phyloP scores from a whole-genome alignment of 106 monocot genomes.

The Acorus calamus region DNA sequence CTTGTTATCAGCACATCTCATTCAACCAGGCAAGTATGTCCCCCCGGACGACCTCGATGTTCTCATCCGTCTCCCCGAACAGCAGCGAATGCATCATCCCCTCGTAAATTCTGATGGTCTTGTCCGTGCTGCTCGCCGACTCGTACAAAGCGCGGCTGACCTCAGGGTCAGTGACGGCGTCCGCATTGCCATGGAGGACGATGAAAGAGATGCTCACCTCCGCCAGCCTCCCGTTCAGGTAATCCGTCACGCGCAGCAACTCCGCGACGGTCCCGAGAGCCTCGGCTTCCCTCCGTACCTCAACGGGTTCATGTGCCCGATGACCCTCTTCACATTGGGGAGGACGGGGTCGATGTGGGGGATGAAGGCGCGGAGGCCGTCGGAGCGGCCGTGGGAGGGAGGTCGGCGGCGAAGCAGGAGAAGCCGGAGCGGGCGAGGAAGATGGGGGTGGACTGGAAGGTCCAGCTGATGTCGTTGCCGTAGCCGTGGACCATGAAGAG shows the following conservation, averaged over 20 bases:
- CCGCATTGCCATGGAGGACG: slow-evolving; percentile 71
- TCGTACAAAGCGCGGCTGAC: slow-evolving; percentile 62
- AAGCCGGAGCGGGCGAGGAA: slow-evolving; percentile 65
- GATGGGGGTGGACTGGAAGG: slow-evolving; percentile 77
- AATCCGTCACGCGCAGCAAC: slow-evolving; percentile 60
- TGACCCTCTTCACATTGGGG: slow-evolving; percentile 40
- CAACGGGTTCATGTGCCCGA: slow-evolving; percentile 58
- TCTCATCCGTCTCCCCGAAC: slow-evolving; percentile 77
- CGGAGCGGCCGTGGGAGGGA: slow-evolving; percentile 75
- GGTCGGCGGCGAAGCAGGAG: slow-evolving; percentile 77
- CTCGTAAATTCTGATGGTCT: slow-evolving; percentile 73
- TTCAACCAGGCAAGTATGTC: slow-evolving; percentile 69
- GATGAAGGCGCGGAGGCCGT: slow-evolving; percentile 68
- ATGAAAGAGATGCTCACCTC: slow-evolving; percentile 68
- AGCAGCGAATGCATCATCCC: slow-evolving; percentile 86
- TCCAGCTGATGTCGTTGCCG: slow-evolving; percentile 96
- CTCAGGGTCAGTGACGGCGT: slow-evolving; percentile 74
- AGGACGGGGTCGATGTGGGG: slow-evolving; percentile 50
- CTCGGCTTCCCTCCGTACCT: slow-evolving; percentile 66
- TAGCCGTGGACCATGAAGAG: slow-evolving; percentile 91
- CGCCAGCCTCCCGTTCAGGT: slow-evolving; percentile 30
- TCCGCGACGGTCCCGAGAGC: slow-evolving; percentile 81
- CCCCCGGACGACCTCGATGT: slow-evolving; percentile 35
- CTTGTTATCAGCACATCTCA: slow-evolving; percentile 2
- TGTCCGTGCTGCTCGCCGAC: slow-evolving; percentile 55